These are phyloP conservation scores for Arachnomyces sp. DNA, from an alignment of 2,329 filamentous ascomycete species.

Conservation along the genomic window DNA sequence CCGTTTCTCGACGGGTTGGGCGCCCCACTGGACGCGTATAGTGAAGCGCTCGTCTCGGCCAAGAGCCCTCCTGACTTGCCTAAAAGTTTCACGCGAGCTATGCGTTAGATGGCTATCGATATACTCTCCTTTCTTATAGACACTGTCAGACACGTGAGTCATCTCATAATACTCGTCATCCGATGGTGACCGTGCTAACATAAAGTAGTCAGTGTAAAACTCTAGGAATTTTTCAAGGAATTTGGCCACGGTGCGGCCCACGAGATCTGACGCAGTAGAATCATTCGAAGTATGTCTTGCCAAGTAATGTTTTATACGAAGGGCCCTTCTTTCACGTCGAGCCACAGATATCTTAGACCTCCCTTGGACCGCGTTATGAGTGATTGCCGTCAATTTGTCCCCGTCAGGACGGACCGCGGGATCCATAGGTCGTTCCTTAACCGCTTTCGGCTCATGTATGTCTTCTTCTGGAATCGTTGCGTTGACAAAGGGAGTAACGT, in stretches of 20 bases:
- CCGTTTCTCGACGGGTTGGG: slow-evolving; percentile 14
- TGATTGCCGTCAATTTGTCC: slow-evolving; percentile 4
- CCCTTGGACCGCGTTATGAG: no score
- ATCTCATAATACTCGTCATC: slow-evolving; percentile 21
- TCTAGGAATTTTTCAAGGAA: slow-evolving; percentile 17
- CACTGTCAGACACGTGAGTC: slow-evolving; percentile 20
- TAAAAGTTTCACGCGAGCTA: slow-evolving; percentile 13
- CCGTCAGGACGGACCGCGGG: slow-evolving; percentile 17
- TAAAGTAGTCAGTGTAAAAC: slow-evolving; percentile 22
- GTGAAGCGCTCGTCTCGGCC: slow-evolving; percentile 14
- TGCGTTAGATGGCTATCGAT: slow-evolving; percentile 20
- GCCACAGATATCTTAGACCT: no score
- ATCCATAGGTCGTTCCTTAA: slow-evolving; percentile 1
- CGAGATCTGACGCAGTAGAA: slow-evolving; percentile 1
- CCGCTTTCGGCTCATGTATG: no score
- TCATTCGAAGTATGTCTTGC: slow-evolving; percentile 9
- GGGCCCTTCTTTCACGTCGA: no score
- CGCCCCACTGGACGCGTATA: slow-evolving; percentile 21
- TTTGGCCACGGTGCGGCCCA: slow-evolving; percentile 8
- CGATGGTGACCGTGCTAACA: slow-evolving; percentile 18
- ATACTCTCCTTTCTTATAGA: slow-evolving; percentile 19
- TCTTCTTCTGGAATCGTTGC: no score
- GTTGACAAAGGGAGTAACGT: slow-evolving; percentile 13
- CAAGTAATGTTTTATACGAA: slow-evolving; percentile 2
- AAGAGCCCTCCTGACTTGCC: slow-evolving; percentile 13